A percentile compares a stretch with the other conserved stretches of the same genome.
These are phyloP conservation scores for Chlorencoelia australis DNA, from an alignment of 2,329 filamentous ascomycete genomes.

Conservation along the genomic window DNA sequence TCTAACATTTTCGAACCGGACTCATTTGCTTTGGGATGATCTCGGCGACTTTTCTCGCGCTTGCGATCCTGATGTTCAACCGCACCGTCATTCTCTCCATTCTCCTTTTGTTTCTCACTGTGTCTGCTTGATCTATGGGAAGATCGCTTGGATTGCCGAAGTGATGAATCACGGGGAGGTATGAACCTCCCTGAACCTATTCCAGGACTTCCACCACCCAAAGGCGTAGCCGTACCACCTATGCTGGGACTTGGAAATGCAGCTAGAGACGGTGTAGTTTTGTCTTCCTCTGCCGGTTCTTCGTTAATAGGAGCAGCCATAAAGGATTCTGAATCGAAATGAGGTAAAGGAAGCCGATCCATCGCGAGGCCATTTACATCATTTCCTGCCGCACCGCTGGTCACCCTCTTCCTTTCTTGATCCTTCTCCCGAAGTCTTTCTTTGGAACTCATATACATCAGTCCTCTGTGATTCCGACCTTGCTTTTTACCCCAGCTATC, in stretches of 20 bases:
- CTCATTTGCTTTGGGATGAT: conserved; percentile 17
- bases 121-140: conserved; percentile 39
- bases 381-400: conserved; percentile 31
- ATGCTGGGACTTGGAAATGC: conserved; percentile 4
- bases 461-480: conserved; percentile 41
- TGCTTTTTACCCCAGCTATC: conserved; percentile 55
- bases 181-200: conserved; percentile 38
- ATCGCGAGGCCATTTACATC: conserved; percentile 30
- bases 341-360: conserved; percentile 19
- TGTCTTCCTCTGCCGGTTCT: conserved; percentile 30
- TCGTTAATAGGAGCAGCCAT: conserved; percentile 35
- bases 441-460: conserved; percentile 67
- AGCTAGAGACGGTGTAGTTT: conserved; percentile 15
- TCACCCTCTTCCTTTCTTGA: conserved; percentile 47
- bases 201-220: conserved; percentile 18
- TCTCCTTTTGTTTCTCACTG: conserved; percentile 32
- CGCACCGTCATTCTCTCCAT: conserved; percentile 15
- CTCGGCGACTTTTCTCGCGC: conserved; percentile 15
- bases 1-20: conserved; percentile 26
- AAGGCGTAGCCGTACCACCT: conserved; percentile 7
- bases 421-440: conserved; percentile 56
- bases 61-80: conserved; percentile 14
- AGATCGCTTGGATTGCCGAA: conserved; percentile 48
- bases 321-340: conserved; percentile 25
- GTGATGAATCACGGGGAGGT: conserved; percentile 57